Conservation (phyloP, 140 eudicot species). For the Oenanthe javanica region DNA sequence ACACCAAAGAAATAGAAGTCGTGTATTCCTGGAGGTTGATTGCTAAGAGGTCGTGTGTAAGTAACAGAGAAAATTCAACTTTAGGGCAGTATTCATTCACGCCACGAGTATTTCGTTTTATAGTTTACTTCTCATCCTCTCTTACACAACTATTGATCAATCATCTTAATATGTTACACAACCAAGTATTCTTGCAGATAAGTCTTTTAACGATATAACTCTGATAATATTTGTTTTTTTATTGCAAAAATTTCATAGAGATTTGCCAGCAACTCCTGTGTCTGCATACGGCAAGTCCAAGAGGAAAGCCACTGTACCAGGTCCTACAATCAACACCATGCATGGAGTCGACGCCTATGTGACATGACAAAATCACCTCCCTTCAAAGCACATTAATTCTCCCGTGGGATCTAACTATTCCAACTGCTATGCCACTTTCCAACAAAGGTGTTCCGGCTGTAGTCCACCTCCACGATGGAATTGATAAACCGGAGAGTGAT, state of each 20-base stretch:
- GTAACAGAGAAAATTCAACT: too few species aligned
- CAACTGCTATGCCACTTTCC: constrained; percentile 46
- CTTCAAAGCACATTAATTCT: constrained; percentile 56
- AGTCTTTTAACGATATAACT: background rate
- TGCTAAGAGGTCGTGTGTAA: too few species aligned
- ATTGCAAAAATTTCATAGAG: constrained; percentile 79
- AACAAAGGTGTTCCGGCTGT: constrained; percentile 70
- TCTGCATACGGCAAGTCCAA: constrained; percentile 67
- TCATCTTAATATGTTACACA: background rate
- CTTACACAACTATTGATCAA: too few species aligned
- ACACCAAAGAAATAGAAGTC: too few species aligned
- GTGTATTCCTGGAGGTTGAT: too few species aligned
- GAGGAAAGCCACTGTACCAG: constrained; percentile 63
- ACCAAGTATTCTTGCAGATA: too few species aligned
- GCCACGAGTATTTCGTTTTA: too few species aligned
- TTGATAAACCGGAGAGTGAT: constrained; percentile 82
- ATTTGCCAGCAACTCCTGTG: constrained; percentile 68
- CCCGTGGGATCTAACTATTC: constrained; percentile 88
- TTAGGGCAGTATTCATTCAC: too few species aligned
- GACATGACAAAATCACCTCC: constrained; percentile 72
- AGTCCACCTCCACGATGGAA: constrained; percentile 87
- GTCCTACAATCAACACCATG: constrained; percentile 84
- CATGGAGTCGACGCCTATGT: constrained; percentile 58
- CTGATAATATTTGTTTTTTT: constrained; percentile 1
- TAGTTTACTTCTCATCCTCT: too few species aligned